Evolutionary conservation across 306 rosid species (phyloP), one percentile per base, ranked within the genome.

Genomic region (Styphnolobium japonicum): DNA sequence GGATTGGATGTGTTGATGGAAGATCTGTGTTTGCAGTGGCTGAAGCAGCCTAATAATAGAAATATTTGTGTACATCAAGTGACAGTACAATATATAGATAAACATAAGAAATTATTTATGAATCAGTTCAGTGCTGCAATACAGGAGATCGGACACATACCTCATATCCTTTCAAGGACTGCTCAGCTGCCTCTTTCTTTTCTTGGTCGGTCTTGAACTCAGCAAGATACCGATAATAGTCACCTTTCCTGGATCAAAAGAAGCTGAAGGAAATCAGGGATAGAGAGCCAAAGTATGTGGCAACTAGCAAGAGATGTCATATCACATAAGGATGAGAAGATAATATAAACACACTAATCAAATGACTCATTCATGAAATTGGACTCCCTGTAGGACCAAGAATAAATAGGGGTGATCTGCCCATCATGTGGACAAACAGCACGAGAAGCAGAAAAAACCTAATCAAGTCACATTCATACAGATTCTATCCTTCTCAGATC

Each of bases 1-100:
- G 97, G 67, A 94, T 94, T 10, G 98, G 97, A 79, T 94, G 98
- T 60, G 97, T 94, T 34, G 98, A 91, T 67, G 93, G 95, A 60
- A 94, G 97, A 82, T 94, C 98, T 36, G 93, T 86, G 88, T 85
- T 92, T 42, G 98, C 98, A 23, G 95, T 90, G 43, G 86, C 90
- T 62, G 95, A 89, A 72, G 98, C 98, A 79, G 92, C 91, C 98
- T 94, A 63, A 75, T 16, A 51, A 78, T 62, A 62, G 61, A 34
- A 80, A 82, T 7, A 73, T 42, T 16, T 43, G 57, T 29, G 45
- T 67, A 79, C 77, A 67, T 83, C 67, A 85, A 42, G 53, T 1
- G 6, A 40, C 51, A 18, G 45, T 61, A 65, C 7, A 62, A 53
- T 51, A 31, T 40, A 68, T 4, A 58, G 36, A 67, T 49, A 64